Percentiles rank a stretch among this genome's conserved stretches.
Conservation (phyloP, 1,284 basidiomycete species). For the Ceraceosorus guamensis region DNA sequence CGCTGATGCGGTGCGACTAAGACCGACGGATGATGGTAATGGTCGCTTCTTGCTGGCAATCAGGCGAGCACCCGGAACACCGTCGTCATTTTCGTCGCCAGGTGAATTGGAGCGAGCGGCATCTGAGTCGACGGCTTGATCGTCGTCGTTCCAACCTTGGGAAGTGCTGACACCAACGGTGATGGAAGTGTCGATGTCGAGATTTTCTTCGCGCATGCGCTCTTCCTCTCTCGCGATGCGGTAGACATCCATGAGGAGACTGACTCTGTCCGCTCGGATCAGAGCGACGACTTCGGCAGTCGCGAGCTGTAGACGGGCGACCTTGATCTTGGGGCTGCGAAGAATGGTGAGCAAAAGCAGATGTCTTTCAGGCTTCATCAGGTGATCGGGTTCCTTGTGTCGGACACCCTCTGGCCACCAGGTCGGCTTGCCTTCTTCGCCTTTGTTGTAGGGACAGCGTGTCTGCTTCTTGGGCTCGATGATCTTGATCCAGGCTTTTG, state of each 20-base stretch:
- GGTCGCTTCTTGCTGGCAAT: background rate
- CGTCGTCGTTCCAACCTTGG: constrained; percentile 27
- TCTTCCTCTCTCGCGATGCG: constrained; percentile 51
- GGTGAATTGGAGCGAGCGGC: background rate
- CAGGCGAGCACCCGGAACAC: background rate
- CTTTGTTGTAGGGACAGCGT: constrained; percentile 54
- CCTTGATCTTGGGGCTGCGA: constrained; percentile 47
- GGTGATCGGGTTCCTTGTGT: constrained; percentile 56
- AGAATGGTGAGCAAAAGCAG: constrained; percentile 52
- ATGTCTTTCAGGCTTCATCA: constrained; percentile 52
- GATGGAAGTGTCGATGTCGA: constrained; percentile 21
- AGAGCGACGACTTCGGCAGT: constrained; percentile 52
- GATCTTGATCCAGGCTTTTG: constrained; percentile 51
- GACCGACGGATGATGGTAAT: background rate
- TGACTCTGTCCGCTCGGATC: constrained; percentile 52
- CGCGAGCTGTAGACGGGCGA: constrained; percentile 52
- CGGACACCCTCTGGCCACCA: constrained; percentile 56
- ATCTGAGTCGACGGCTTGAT: constrained; percentile 1
- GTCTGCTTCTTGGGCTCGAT: constrained; percentile 57
- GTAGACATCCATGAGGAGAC: constrained; percentile 53
- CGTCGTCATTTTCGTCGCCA: constrained; percentile 1
- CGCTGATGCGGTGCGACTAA: constrained; percentile 4
- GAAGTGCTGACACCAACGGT: constrained; percentile 33
- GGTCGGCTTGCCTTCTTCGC: constrained; percentile 52
- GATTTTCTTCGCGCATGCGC: constrained; percentile 24